These are phyloP conservation scores for Cladosporium sp. DNA, from an alignment of 2,329 filamentous ascomycete genomes.

Conservation along the genomic window DNA sequence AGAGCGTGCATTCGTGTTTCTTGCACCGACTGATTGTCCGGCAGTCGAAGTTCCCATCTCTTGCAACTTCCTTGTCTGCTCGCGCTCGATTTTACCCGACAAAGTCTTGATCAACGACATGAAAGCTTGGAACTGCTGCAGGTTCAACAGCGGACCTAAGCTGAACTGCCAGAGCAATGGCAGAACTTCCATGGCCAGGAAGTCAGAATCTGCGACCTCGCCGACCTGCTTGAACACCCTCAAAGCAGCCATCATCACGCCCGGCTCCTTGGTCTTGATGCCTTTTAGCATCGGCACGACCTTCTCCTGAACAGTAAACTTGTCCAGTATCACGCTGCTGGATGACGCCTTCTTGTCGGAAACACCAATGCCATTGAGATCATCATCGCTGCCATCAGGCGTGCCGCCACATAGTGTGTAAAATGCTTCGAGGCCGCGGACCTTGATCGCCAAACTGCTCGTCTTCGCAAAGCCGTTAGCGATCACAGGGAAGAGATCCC, in stretches of 20 bases:
- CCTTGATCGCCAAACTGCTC: conserved; percentile 89
- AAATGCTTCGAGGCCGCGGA: conserved; percentile 85
- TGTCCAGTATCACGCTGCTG: conserved; percentile 76
- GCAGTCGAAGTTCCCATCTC: conserved; percentile 64
- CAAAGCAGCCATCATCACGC: conserved; percentile 91
- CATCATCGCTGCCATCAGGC: conserved; percentile 35
- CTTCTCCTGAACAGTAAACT: conserved; percentile 98
- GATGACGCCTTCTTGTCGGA: conserved; percentile 42
- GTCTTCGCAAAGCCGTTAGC: conserved; percentile 88
- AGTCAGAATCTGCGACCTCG: conserved; percentile 77
- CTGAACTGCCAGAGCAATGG: conserved; percentile 90
- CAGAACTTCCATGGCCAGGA: conserved; percentile 84
- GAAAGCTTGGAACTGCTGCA: conserved; percentile 80
- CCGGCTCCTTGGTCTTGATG: conserved; percentile 97
- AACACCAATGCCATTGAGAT: conserved; percentile 65
- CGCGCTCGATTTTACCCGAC: conserved; percentile 76
- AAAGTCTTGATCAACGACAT: conserved; percentile 83
- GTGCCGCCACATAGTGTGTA: conserved; percentile 79
- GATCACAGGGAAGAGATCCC: conserved; percentile 90
- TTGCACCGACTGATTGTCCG: background rate
- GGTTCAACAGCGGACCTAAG: conserved; percentile 79
- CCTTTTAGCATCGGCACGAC: conserved; percentile 83
- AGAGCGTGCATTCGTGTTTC: conserved; percentile 59
- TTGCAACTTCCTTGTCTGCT: conserved; percentile 83
- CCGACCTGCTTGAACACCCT: conserved; percentile 82